Evolutionary conservation across 2,329 filamentous ascomycete genomes (phyloP), one percentile per base, ranked within the genome.

Genomic region (Aspergillus sclerotialis): DNA sequence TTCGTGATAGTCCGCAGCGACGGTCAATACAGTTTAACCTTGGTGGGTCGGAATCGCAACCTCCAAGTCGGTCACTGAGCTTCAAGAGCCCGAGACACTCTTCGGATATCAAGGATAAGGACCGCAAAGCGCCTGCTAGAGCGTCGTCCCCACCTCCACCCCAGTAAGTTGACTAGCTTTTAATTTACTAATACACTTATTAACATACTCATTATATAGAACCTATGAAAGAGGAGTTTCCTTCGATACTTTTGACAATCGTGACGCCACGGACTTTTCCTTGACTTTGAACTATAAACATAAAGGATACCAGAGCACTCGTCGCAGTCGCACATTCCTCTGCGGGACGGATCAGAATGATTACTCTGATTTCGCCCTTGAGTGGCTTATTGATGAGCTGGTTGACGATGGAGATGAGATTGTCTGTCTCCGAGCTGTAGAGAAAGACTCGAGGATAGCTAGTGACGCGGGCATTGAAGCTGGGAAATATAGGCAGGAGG

Each of bases 341-440:
- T 90, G 89, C 44, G 89, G 89, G 13, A 84, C 89, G 12, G 89
- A 94, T 61, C 84, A 90, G 52, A 88, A 94, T 49, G 77, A 86
- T 38, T 94, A 94, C 61, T 94, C 87, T 5, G 85, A 94, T 43
- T 92, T 90, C 61, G 89, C 89, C 11, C 70, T 95, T 12, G 85
- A 93, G 60, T 95, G 88, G 88, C 72, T 94, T 32, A 76, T 95
- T 25, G 86, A 93, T 50, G 87, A 94, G 63, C 72, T 94, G 36
- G 86, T 94, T 26, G 88, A 94, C 50, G 89, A 94, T 52, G 88
- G 89, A 12, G 89, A 95, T 55, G 87, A 94, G 61, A 82, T 95
- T 37, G 84, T 95, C 7, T 95, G 89, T 61, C 75, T 95, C 31
- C 76, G 86, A 33, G 89, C 94, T 2, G 76, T 94, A 28, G 88